phyloP scores from a whole-genome alignment of 2,329 filamentous ascomycete genomes.

The Raffaelea albimanens region DNA sequence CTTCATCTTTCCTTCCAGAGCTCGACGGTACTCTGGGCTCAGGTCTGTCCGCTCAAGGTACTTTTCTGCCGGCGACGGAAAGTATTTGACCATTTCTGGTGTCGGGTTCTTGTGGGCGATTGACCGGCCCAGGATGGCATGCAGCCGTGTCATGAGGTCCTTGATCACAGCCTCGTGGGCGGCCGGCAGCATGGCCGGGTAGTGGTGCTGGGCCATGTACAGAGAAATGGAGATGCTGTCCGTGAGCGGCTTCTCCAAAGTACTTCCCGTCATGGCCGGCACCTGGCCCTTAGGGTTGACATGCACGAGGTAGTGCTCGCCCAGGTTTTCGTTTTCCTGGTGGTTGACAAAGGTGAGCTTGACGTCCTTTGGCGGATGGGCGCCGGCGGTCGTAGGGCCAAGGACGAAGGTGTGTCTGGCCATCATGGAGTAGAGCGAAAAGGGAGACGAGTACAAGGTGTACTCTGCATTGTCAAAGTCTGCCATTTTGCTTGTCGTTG shows the following conservation, averaged over 20 bases:
- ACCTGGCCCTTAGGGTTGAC: constrained; percentile 7
- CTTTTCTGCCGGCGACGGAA: neutral
- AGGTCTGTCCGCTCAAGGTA: neutral
- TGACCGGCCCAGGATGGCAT: neutral
- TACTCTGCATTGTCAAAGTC: neutral
- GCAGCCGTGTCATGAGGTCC: neutral
- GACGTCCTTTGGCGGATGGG: neutral
- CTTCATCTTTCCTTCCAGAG: neutral
- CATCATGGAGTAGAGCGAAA: constrained; percentile 3
- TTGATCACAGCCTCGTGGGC: neutral
- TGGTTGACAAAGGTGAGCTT: neutral
- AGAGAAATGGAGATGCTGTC: constrained; percentile 1
- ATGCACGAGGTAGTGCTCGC: constrained; percentile 5
- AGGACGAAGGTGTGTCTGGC: neutral
- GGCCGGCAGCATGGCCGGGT: neutral
- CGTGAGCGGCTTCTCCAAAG: neutral
- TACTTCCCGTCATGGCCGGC: neutral
- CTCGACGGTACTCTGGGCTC: neutral
- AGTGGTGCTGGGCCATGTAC: neutral
- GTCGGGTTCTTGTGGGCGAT: neutral
- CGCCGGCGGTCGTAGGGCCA: neutral
- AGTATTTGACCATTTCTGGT: neutral
- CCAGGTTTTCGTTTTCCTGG: neutral
- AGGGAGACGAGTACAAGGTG: constrained; percentile 1
- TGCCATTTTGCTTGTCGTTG: neutral